Evolutionary conservation across 177 flowering plant genomes (phyloP).

Genomic region (Vitis hybrid): DNA sequence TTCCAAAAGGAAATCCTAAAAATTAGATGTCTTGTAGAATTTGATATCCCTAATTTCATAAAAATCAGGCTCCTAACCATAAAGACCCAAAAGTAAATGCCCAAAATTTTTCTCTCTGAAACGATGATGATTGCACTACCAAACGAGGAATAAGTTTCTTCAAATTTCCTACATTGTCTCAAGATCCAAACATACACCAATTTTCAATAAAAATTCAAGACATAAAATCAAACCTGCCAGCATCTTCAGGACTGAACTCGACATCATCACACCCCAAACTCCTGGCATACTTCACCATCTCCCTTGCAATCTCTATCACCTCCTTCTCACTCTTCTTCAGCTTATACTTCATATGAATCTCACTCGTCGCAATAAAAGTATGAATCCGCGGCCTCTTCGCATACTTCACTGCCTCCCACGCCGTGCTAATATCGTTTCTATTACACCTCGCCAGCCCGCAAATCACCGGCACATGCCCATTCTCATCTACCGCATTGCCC

Average conservation of each 20-base stretch:
- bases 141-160: too few species aligned
- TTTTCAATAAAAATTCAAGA: background rate
- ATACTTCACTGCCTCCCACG: constrained; percentile 87
- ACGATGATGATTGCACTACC: too few species aligned
- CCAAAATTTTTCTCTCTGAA: too few species aligned
- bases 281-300: constrained; percentile 83
- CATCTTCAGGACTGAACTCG: constrained; percentile 97
- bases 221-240: constrained; percentile 64
- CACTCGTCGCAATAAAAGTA: constrained; percentile 91
- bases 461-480: constrained; percentile 82
- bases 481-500: constrained; percentile 53
- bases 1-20: too few species aligned
- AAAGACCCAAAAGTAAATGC: too few species aligned
- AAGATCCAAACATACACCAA: too few species aligned
- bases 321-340: constrained; percentile 71
- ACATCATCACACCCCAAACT: constrained; percentile 85
- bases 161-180: too few species aligned
- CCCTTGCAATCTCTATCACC: constrained; percentile 74
- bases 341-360: constrained; percentile 82
- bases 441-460: constrained; percentile 90
- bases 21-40: too few species aligned
- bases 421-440: constrained; percentile 63
- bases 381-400: constrained; percentile 87
- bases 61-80: too few species aligned
- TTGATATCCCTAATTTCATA: too few species aligned